Evolutionary conservation across 345 rosid genomes (phyloP).

Genomic region (Isatis tinctoria): DNA sequence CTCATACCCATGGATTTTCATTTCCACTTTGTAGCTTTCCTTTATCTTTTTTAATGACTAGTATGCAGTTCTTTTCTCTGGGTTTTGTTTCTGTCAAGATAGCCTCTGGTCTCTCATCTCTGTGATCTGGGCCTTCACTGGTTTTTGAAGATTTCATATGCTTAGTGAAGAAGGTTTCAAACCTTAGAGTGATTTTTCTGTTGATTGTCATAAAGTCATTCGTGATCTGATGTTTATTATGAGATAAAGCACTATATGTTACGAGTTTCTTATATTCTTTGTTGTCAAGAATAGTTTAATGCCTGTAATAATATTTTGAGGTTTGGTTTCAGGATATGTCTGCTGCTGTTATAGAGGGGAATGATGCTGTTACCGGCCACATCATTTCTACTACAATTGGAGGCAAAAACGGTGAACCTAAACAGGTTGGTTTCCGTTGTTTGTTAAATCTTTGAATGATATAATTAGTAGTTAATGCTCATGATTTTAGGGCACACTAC

Average conservation of each 20-base stretch:
- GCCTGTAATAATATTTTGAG: background rate
- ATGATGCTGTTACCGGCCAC: constrained; percentile 65
- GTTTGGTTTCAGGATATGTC: constrained; percentile 51
- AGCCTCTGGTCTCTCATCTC: background rate
- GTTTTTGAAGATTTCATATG: background rate
- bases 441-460: background rate
- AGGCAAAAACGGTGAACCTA: constrained; percentile 85
- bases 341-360: constrained; percentile 52
- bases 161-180: background rate
- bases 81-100: background rate
- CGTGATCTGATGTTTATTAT: background rate
- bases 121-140: background rate
- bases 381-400: constrained; percentile 76
- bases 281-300: background rate
- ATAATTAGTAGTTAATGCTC: background rate
- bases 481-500: background rate
- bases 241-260: background rate
- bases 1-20: background rate
- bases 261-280: background rate
- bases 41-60: background rate
- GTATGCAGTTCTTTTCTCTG: background rate
- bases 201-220: background rate
- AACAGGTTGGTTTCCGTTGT: constrained; percentile 42
- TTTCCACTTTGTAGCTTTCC: background rate
- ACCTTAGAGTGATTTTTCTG: background rate